Conservation (phyloP, 768 basidiomycete species). For the Tricholoma hemisulphureum region DNA sequence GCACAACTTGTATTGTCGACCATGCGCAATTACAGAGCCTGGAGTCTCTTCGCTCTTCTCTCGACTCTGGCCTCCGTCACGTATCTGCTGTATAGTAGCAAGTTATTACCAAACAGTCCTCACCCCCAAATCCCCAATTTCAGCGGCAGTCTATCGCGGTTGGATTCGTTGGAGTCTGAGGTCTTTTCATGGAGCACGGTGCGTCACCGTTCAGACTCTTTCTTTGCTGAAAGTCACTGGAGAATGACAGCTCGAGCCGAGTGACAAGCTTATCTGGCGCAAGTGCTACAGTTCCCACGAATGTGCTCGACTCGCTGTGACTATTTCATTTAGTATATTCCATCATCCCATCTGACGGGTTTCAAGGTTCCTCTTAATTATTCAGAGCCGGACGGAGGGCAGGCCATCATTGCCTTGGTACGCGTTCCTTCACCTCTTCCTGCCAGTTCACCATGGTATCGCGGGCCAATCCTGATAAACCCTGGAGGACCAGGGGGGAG, state of each 20-base stretch:
- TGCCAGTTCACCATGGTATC: conserved; percentile 28
- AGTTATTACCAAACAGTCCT: neutral
- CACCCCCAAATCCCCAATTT: neutral
- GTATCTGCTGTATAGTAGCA: neutral
- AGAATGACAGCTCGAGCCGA: conserved; percentile 11
- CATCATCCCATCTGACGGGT: neutral
- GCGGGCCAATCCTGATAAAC: conserved; percentile 45
- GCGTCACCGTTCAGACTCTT: neutral
- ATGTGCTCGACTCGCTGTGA: conserved; percentile 33
- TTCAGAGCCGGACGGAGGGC: conserved; percentile 35
- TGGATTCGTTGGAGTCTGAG: neutral
- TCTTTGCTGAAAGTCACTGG: too few species aligned
- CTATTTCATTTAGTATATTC: too few species aligned
- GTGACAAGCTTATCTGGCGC: conserved; percentile 19
- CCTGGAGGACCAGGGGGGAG: conserved; percentile 51
- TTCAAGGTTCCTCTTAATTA: conserved; percentile 47
- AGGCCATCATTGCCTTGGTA: conserved; percentile 42
- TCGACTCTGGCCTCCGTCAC: neutral
- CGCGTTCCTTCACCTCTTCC: conserved; percentile 37
- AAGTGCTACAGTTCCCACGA: conserved; percentile 24
- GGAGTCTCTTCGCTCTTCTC: neutral
- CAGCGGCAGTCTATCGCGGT: neutral
- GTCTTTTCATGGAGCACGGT: neutral
- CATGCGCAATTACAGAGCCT: neutral
- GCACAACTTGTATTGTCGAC: neutral